Conservation (phyloP, 805 yeast species). For the Ogataea sp. region DNA sequence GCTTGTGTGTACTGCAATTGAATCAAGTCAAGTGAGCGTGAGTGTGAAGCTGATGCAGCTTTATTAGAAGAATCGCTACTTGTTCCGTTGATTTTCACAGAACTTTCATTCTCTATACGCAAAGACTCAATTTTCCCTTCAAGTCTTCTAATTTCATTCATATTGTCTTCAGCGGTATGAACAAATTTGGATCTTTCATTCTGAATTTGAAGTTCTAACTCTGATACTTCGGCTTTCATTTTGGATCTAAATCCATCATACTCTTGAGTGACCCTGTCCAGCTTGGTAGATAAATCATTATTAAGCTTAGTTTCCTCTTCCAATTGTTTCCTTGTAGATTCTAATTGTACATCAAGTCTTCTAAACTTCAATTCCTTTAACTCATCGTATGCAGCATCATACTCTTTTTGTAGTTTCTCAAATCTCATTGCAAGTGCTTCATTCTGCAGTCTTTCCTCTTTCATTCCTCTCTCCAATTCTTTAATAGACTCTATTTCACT, state of each 20-base stretch:
- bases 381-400: slow-evolving; percentile 17
- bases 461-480: slow-evolving; percentile 14
- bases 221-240: slow-evolving; percentile 12
- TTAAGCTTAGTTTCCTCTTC: slow-evolving; percentile 25
- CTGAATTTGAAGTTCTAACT: slow-evolving; percentile 22
- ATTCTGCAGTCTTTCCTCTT: slow-evolving; percentile 25
- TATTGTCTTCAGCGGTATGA: slow-evolving; percentile 22
- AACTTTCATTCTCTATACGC: slow-evolving; percentile 50
- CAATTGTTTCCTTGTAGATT: slow-evolving; percentile 24
- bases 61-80: background rate
- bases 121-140: slow-evolving; percentile 66
- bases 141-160: slow-evolving; percentile 44
- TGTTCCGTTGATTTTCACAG: background rate
- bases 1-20: slow-evolving; percentile 70
- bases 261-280: slow-evolving; percentile 13
- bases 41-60: background rate
- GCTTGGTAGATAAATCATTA: slow-evolving; percentile 12
- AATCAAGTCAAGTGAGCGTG: slow-evolving; percentile 30
- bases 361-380: slow-evolving; percentile 24
- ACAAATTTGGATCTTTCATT: slow-evolving; percentile 18
- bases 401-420: slow-evolving; percentile 16
- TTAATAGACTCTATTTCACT: slow-evolving; percentile 15
- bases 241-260: slow-evolving; percentile 17
- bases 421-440: slow-evolving; percentile 16
- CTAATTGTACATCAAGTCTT: slow-evolving; percentile 24